Evolutionary conservation across 202 grass and related monocot genomes (phyloP).

Genomic region (Hordeum pubiflorum): DNA sequence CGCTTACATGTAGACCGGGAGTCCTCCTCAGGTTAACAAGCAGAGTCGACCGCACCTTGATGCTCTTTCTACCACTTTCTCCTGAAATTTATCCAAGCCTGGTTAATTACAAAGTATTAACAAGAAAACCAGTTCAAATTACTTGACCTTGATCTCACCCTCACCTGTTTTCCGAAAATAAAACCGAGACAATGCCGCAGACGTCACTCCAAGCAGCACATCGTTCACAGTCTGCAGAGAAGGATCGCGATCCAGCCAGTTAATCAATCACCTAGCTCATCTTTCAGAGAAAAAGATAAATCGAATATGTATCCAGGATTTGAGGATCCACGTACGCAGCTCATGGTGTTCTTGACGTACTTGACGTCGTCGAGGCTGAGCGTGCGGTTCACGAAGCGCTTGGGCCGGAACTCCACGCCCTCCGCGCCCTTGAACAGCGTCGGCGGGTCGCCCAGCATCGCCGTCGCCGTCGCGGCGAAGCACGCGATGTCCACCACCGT

Average conservation of each 20-base stretch:
- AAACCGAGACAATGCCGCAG: conserved; percentile 51
- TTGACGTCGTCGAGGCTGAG: conserved; percentile 75
- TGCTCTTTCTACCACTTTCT: conserved; percentile 24
- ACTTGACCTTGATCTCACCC: not conserved
- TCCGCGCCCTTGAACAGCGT: conserved; percentile 51
- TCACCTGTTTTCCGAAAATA: conserved; percentile 46
- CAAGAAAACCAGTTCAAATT: not conserved
- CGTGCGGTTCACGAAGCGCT: conserved; percentile 58
- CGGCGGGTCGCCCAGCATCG: conserved; percentile 28
- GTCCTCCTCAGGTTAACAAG: conserved; percentile 62
- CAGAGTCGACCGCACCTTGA: conserved; percentile 59
- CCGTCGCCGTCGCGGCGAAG: conserved; percentile 41
- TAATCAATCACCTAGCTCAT: not conserved
- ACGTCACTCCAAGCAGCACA: conserved; percentile 54
- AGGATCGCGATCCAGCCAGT: no score
- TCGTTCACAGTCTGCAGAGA: conserved; percentile 63
- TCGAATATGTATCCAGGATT: not conserved
- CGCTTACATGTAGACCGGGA: conserved; percentile 61
- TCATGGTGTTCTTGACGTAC: conserved; percentile 55
- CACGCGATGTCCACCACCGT: conserved; percentile 38
- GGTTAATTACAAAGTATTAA: not conserved
- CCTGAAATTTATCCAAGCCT: not conserved
- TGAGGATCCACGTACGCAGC: conserved; percentile 41
- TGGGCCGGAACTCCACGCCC: conserved; percentile 47
- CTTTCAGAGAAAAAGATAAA: not conserved